Evolutionary conservation across 2,329 filamentous ascomycete species (phyloP).

Genomic region (Metarhizium rileyi): DNA sequence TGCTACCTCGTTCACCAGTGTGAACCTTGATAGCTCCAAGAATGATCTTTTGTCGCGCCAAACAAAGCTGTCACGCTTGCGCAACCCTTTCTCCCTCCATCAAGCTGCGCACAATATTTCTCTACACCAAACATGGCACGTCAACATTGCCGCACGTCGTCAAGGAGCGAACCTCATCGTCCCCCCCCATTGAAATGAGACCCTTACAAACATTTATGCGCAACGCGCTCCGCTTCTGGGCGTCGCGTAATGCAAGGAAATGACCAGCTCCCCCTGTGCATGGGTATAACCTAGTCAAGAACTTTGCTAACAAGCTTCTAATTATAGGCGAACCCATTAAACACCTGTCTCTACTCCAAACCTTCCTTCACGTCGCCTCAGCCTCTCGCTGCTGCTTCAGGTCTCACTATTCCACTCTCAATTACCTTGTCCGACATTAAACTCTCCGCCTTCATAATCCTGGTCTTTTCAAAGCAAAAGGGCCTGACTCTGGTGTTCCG

Average conservation of each 20-base stretch:
- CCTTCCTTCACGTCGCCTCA: conserved; percentile 87
- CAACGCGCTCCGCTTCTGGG: background rate
- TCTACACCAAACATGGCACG: background rate
- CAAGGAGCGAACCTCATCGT: background rate
- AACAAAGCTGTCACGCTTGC: conserved; percentile 2
- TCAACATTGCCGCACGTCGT: background rate
- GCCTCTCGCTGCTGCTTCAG: conserved; percentile 81
- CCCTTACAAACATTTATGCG: background rate
- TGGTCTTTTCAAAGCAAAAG: conserved; percentile 97
- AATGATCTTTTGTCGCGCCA: background rate
- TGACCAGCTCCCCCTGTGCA: background rate
- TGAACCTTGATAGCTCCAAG: background rate
- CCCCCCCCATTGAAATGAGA: background rate
- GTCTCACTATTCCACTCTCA: conserved; percentile 92
- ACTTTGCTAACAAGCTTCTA: conserved; percentile 2
- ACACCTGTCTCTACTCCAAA: conserved; percentile 88
- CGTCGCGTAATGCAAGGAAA: conserved; percentile 5
- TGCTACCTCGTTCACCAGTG: background rate
- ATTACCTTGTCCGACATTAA: conserved; percentile 95
- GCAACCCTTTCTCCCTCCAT: background rate
- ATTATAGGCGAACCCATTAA: conserved; percentile 79
- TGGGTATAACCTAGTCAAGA: background rate
- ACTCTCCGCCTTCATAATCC: conserved; percentile 89
- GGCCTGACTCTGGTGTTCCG: conserved; percentile 93
- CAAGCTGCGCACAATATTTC: background rate